Conservation (phyloP, 331 rosid species). For the Ulmus americana region DNA sequence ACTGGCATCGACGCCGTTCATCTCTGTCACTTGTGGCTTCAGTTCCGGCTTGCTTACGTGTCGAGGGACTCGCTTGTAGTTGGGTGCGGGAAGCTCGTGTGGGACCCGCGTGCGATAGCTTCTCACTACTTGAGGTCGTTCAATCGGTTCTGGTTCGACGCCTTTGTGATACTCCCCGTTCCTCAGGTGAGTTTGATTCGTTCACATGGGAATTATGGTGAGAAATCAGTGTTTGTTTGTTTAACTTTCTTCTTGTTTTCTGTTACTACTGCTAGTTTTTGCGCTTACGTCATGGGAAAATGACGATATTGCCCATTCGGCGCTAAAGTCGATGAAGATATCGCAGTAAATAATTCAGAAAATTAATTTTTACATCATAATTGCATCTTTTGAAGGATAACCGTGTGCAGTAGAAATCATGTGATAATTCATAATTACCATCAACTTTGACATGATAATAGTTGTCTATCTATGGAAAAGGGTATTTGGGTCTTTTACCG, state of each 20-base stretch:
- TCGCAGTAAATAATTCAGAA: too few species aligned
- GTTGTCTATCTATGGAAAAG: neutral
- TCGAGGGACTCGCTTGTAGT: slow-evolving; percentile 84
- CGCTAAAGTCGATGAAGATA: too few species aligned
- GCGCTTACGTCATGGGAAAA: neutral
- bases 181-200: slow-evolving; percentile 55
- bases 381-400: too few species aligned
- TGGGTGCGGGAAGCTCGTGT: slow-evolving; percentile 95
- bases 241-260: too few species aligned
- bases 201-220: neutral
- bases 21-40: slow-evolving; percentile 68
- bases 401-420: too few species aligned
- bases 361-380: too few species aligned
- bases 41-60: slow-evolving; percentile 77
- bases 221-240: neutral
- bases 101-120: slow-evolving; percentile 87
- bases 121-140: slow-evolving; percentile 53
- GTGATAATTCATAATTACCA: too few species aligned
- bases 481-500: neutral
- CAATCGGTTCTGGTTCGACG: slow-evolving; percentile 88
- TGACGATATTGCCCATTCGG: neutral
- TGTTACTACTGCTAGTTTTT: neutral
- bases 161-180: slow-evolving; percentile 74
- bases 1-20: slow-evolving; percentile 72
- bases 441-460: neutral